Evolutionary conservation across 2,329 filamentous ascomycete genomes (phyloP), one percentile per base, ranked within the genome.

Genomic region (Acrodontium crateriforme): DNA sequence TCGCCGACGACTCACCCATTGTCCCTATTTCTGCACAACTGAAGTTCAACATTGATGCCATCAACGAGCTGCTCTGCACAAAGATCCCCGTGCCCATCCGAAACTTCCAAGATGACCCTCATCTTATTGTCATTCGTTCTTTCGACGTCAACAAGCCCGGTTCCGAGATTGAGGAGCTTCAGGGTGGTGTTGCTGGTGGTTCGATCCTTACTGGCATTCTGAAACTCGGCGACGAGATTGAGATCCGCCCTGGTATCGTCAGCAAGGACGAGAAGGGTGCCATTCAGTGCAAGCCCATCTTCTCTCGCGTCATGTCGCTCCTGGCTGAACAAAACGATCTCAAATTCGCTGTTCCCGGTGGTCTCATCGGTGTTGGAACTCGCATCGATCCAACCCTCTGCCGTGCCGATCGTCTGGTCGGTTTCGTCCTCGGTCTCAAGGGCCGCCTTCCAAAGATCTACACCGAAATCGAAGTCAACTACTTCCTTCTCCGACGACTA

Each of bases 101-200:
- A 58, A 85, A 95, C 58, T 95, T 98, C 65, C 74, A 74, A 44
- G 73, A 79, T 47, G 81, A 87, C 42, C 89, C 89, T 23, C 85
- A 93, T 62, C 94, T 98, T 83, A 98, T 98, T 50, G 78, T 98
- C 53, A 98, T 98, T 57, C 83, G 89, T 58, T 95, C 87, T 2
- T 98, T 98, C 58, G 89, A 98, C 53, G 91, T 98, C 52, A 98
- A 98, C 74, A 98, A 98, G 71, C 89, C 89, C 22, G 89, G 89
- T 71, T 85, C 89, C 22, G 89, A 94, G 61, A 95, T 98, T 41
- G 87, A 95, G 36, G 89, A 98, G 47, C 69, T 98, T 38, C 94
- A 95, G 71, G 89, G 89, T 53, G 89, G 89, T 72, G 89, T 98
- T 55, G 89, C 89, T 45, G 89, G 89, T 74, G 89, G 89, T 43